Conservation (phyloP, 768 basidiomycete species). For the Boletus reticuloceps region DNA sequence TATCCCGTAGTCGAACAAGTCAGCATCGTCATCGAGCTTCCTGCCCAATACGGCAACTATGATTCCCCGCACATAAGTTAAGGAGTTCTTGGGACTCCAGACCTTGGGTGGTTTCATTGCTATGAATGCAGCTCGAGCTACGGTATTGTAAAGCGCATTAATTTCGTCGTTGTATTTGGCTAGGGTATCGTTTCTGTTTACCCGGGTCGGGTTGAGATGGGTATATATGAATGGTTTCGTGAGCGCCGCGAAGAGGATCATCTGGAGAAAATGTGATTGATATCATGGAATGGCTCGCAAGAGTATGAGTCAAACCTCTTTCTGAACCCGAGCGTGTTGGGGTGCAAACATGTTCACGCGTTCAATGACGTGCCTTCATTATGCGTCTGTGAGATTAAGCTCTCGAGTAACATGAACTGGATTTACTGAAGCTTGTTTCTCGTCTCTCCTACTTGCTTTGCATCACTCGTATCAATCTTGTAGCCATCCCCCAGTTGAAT, state of each 20-base stretch:
- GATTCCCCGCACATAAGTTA: constrained; percentile 13
- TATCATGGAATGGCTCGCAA: background rate
- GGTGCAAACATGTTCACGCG: constrained; percentile 22
- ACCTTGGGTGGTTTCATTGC: constrained; percentile 13
- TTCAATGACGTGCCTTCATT: constrained; percentile 13
- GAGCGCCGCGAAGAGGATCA: constrained; percentile 13
- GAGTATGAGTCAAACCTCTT: constrained; percentile 10
- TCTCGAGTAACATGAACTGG: background rate
- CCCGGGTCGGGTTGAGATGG: background rate
- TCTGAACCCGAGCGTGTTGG: constrained; percentile 19
- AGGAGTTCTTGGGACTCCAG: constrained; percentile 14
- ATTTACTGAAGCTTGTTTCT: constrained; percentile 16
- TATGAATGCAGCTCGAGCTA: background rate
- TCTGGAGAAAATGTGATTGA: background rate
- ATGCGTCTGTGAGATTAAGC: background rate
- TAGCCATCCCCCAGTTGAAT: constrained; percentile 11
- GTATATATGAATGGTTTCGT: constrained; percentile 12
- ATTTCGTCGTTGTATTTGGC: constrained; percentile 11
- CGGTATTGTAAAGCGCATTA: constrained; percentile 8
- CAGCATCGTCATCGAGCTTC: constrained; percentile 6
- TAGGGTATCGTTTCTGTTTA: constrained; percentile 14
- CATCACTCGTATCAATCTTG: constrained; percentile 10
- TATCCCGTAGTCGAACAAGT: constrained; percentile 11
- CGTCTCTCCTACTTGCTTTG: constrained; percentile 8
- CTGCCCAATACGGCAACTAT: constrained; percentile 11